These are phyloP conservation scores for Scheffersomyces segobiensis DNA, from an alignment of 1,139 yeast genomes.

Conservation along the genomic window DNA sequence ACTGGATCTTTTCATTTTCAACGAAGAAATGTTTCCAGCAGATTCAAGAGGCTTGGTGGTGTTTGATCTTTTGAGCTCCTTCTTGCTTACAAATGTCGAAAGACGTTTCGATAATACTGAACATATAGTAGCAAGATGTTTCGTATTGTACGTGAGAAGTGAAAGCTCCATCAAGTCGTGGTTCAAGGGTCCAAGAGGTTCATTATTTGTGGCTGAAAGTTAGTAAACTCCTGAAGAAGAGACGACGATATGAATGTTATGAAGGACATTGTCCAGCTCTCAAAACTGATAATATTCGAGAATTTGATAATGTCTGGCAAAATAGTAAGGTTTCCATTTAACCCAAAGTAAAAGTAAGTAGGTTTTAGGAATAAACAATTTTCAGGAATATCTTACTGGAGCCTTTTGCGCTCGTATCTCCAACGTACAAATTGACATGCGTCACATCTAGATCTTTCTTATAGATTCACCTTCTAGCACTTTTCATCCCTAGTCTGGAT, in stretches of 20 bases:
- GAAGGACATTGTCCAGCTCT: background rate
- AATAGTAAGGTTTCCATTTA: too few species aligned
- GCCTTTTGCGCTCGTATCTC: background rate
- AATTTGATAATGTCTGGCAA: too few species aligned
- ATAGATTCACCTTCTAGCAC: background rate
- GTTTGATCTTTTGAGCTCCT: background rate
- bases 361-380: too few species aligned
- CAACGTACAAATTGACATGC: background rate
- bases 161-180: constrained; percentile 37
- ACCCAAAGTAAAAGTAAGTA: too few species aligned
- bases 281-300: too few species aligned
- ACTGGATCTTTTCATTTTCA: background rate
- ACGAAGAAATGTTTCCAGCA: background rate
- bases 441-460: background rate
- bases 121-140: constrained; percentile 16
- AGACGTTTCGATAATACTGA: constrained; percentile 16
- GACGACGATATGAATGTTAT: background rate
- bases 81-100: background rate
- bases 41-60: constrained; percentile 1
- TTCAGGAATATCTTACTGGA: background rate
- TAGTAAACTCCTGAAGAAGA: background rate
- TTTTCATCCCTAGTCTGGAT: background rate
- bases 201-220: constrained; percentile 32
- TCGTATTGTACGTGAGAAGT: constrained; percentile 23
- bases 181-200: constrained; percentile 42